Base-by-base conservation (phyloP, 176 grass and related monocot genomes). In the Avena insularis region DNA sequence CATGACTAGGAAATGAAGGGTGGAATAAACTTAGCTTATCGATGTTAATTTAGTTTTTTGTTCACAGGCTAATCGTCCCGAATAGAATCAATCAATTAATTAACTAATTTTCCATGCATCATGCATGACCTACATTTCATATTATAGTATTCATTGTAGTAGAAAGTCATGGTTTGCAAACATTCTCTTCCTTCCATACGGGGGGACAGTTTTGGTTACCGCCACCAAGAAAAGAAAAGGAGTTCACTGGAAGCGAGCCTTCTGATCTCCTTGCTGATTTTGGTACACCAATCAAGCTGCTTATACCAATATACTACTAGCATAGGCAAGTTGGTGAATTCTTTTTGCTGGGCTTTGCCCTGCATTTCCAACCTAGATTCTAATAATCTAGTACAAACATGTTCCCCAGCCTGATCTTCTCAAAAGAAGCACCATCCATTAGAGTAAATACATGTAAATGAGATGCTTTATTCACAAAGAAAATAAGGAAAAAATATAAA, bases 321-420 rank as follows among this genome's bases (percentile, higher is more conserved):
- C 47, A 73, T 8, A 29, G 54, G 36, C 79, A 79, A 74, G 74
- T 90, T 56, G 55, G 17, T 54, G 12, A 6, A 76, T 43, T 43
- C 13, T 21, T 47, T 64, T 33, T 45, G 60, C 23, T 49, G 9
- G 70, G 74, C 74, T 74, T 49, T 15, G 55, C 23, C 4, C 82
- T 47, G 40, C 40, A 84, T 73, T 75, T 83, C 35, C 68, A 75
- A 61, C 53, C 40, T 84, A 75, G 89, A 87, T 54, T 74, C 47
- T 0, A 56, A 5, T 87, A 87, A 71, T 83, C 45, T 83, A 84
- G 8, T 21, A 11, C 25, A 54, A 83, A 6, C 15, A 17, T 87
- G 73, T 90, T 38, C 74, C 80, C 85, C 80, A 66, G 25, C 82
- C 79, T 25, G 70, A 88, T 77, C 77, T 81, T 80, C 86, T 91